phyloP scores from a whole-genome alignment of 1,284 basidiomycete genomes.

The Agroathelia rolfsii region DNA sequence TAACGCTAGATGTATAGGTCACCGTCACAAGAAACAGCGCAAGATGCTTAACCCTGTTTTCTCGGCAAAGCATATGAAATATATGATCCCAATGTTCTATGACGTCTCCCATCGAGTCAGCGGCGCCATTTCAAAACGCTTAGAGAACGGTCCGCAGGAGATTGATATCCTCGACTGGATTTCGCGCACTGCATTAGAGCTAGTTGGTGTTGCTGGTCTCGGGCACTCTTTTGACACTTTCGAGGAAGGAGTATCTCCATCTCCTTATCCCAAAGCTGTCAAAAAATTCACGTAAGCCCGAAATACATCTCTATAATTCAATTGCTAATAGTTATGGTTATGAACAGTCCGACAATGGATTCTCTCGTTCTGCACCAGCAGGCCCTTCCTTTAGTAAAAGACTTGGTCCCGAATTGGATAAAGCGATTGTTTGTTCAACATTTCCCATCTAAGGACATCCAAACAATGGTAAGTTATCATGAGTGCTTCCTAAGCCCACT shows the following conservation, averaged over 20 bases:
- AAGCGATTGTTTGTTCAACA: conserved; percentile 28
- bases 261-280: conserved; percentile 34
- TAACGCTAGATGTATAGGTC: conserved; percentile 22
- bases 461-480: conserved; percentile 29
- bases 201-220: conserved; percentile 36
- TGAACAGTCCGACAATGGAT: conserved; percentile 39
- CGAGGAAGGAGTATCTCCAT: conserved; percentile 30
- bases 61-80: conserved; percentile 33
- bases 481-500: too few species aligned
- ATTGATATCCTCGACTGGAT: conserved; percentile 42
- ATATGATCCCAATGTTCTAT: conserved; percentile 34
- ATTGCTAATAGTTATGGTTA: conserved; percentile 2
- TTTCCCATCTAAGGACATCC: conserved; percentile 35
- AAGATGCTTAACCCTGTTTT: conserved; percentile 43
- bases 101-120: conserved; percentile 32
- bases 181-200: conserved; percentile 40
- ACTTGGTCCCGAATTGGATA: conserved; percentile 18
- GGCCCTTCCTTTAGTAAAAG: conserved; percentile 32
- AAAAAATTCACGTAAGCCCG: conserved; percentile 35
- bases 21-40: conserved; percentile 37
- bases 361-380: conserved; percentile 35
- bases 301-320: not conserved
- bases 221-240: conserved; percentile 45
- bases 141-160: conserved; percentile 19
- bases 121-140: conserved; percentile 15